Evolutionary conservation across 1,284 basidiomycete genomes (phyloP).

Genomic region (Ustilago bromivora): DNA sequence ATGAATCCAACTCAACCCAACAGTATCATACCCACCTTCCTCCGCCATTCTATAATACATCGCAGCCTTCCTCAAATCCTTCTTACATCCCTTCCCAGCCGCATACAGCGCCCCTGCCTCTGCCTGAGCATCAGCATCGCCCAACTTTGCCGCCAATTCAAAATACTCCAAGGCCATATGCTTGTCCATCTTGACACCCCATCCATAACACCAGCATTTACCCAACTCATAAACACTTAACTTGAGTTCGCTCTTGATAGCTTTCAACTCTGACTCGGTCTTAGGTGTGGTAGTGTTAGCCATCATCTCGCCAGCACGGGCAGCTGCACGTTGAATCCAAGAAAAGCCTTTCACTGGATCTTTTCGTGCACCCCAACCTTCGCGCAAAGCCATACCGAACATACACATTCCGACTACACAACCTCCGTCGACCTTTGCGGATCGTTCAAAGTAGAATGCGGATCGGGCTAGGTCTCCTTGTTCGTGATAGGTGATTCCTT

Average conservation of each 20-base stretch:
- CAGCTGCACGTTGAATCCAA: conserved; percentile 85
- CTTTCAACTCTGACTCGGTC: conserved; percentile 69
- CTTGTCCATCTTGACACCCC: conserved; percentile 84
- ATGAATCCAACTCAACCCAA: conserved; percentile 65
- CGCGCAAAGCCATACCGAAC: conserved; percentile 87
- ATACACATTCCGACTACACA: conserved; percentile 91
- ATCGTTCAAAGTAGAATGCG: conserved; percentile 82
- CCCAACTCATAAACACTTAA: conserved; percentile 91
- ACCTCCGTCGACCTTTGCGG: conserved; percentile 80
- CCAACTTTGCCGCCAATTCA: conserved; percentile 82
- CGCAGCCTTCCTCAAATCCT: conserved; percentile 85
- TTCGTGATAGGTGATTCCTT: conserved; percentile 84
- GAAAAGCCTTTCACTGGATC: conserved; percentile 77
- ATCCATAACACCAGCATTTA: conserved; percentile 90
- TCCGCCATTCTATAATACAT: conserved; percentile 87
- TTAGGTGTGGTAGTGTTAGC: conserved; percentile 73
- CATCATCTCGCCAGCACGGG: conserved; percentile 82
- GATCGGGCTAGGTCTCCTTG: conserved; percentile 80
- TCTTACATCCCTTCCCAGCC: conserved; percentile 85
- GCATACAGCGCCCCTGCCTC: conserved; percentile 82
- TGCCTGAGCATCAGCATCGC: conserved; percentile 86
- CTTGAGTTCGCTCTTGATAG: conserved; percentile 79
- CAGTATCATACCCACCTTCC: conserved; percentile 61
- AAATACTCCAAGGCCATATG: conserved; percentile 79
- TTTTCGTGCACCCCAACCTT: conserved; percentile 87